Base-by-base conservation (phyloP, 2,329 filamentous ascomycete genomes). In the Aureobasidium sp. region DNA sequence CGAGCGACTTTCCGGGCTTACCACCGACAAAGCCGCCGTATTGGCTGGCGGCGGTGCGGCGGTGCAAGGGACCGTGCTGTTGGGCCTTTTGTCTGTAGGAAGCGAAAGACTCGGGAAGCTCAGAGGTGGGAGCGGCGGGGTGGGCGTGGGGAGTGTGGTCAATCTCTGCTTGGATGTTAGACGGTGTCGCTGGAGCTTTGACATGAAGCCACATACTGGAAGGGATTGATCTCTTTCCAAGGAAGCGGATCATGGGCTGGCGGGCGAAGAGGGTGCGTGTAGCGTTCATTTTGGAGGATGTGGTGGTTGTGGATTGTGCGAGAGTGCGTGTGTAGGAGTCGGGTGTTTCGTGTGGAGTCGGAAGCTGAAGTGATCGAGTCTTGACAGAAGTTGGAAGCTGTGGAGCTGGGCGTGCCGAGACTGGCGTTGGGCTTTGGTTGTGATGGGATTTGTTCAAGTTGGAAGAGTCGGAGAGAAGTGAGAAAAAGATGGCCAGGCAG, bases 21-120 rank as follows among this genome's bases (percentile, higher is more conserved):
- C 84, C 83, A 67, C 90, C 90, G 55, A 81, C 77, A 60, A 69
- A 64, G 60, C 74, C 73, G 27, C 72, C 74, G 65, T 71, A 74
- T 20, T 69, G 66, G 62, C 61, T 55, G 36, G 59, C 56, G 53
- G 47, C 4, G 61, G 41, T 42, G 47, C 41, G 57, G 31, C 65
- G 57, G 22, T 67, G 64, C 34, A 92, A 82, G 17, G 89, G 89
- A 37, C 89, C 89, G 72, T 91, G 88, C 76, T 90, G 88, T 76
- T 89, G 87, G 64, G 87, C 88, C 73, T 87, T 85, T 76, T 89
- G 84, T 72, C 89, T 87, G 81, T 92, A 92, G 70, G 82, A 82
- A 73, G 87, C 88, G 79, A 92, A 92, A 64, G 82, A 84, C 67
- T 81, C 75, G 45, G 88, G 89, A 27, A 91, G 86, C 37, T 79